Percentiles rank a stretch among this genome's conserved stretches.
These are phyloP conservation scores for Penicillium cinerascens DNA, from an alignment of 495 filamentous ascomycete genomes.

Conservation along the genomic window DNA sequence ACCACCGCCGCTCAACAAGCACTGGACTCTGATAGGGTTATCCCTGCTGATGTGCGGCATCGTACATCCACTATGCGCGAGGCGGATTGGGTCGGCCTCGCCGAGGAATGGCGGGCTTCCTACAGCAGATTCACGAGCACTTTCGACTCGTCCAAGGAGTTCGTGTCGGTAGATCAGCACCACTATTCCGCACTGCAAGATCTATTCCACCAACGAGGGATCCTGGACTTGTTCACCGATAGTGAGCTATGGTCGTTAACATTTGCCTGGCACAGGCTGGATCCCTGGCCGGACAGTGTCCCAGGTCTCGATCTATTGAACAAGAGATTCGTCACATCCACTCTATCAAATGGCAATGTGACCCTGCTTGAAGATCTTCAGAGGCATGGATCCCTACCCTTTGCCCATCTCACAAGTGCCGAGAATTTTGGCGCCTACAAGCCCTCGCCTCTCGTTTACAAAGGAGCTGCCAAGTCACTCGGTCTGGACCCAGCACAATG, in stretches of 20 bases:
- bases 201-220: slow-evolving; percentile 51
- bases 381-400: slow-evolving; percentile 54
- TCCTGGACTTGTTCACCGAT: slow-evolving; percentile 56
- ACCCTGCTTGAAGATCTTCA: slow-evolving; percentile 63
- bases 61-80: slow-evolving; percentile 48
- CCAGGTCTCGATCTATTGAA: slow-evolving; percentile 55
- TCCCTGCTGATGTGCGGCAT: slow-evolving; percentile 43
- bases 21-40: slow-evolving; percentile 41
- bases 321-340: slow-evolving; percentile 53
- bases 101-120: slow-evolving; percentile 62
- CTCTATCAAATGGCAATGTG: slow-evolving; percentile 72
- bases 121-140: slow-evolving; percentile 59
- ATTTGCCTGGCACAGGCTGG: slow-evolving; percentile 66
- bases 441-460: slow-evolving; percentile 64
- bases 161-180: slow-evolving; percentile 64
- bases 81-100: slow-evolving; percentile 58
- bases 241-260: slow-evolving; percentile 55
- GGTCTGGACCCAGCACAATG: slow-evolving; percentile 58
- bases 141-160: slow-evolving; percentile 42
- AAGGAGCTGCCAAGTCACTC: slow-evolving; percentile 58
- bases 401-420: slow-evolving; percentile 57
- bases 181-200: slow-evolving; percentile 57
- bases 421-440: slow-evolving; percentile 79
- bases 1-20: slow-evolving; percentile 30
- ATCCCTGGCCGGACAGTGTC: slow-evolving; percentile 64